phyloP scores from a whole-genome alignment of 768 basidiomycete species.

The Cyathus striatus region DNA sequence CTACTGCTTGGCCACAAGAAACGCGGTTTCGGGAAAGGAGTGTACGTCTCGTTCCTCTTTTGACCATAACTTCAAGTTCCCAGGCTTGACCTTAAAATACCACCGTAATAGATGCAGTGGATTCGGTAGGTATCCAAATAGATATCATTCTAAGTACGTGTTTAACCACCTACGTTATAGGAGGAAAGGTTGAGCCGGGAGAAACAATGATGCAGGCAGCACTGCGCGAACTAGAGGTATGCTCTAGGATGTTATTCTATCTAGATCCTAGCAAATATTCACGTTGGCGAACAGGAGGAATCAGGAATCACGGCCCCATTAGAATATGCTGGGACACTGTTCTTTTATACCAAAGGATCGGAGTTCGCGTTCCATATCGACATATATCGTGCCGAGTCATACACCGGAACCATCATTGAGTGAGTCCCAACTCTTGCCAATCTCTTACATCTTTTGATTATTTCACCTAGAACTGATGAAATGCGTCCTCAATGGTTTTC shows the following conservation, averaged over 20 bases:
- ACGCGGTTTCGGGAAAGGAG: constrained; percentile 63
- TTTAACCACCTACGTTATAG: constrained; percentile 14
- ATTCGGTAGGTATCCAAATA: constrained; percentile 44
- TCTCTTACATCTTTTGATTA: background rate
- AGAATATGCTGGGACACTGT: constrained; percentile 55
- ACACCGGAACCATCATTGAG: constrained; percentile 62
- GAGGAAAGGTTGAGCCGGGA: constrained; percentile 75
- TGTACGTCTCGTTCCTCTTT: constrained; percentile 32
- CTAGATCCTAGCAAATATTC: background rate
- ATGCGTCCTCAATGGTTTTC: constrained; percentile 85
- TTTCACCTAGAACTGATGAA: constrained; percentile 64
- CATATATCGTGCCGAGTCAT: constrained; percentile 61
- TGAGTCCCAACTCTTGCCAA: constrained; percentile 26
- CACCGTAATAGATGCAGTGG: constrained; percentile 65
- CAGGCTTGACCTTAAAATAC: background rate
- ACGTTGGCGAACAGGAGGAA: constrained; percentile 71
- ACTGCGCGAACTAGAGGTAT: constrained; percentile 63
- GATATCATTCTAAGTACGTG: background rate
- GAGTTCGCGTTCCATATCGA: constrained; percentile 70
- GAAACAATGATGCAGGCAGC: constrained; percentile 72
- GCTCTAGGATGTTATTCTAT: background rate
- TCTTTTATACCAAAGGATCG: constrained; percentile 52
- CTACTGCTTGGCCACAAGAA: constrained; percentile 76
- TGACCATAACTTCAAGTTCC: background rate
- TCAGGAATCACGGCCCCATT: constrained; percentile 67